phyloP scores from a whole-genome alignment of 2,329 filamentous ascomycete genomes.

The Phoma sp. region DNA sequence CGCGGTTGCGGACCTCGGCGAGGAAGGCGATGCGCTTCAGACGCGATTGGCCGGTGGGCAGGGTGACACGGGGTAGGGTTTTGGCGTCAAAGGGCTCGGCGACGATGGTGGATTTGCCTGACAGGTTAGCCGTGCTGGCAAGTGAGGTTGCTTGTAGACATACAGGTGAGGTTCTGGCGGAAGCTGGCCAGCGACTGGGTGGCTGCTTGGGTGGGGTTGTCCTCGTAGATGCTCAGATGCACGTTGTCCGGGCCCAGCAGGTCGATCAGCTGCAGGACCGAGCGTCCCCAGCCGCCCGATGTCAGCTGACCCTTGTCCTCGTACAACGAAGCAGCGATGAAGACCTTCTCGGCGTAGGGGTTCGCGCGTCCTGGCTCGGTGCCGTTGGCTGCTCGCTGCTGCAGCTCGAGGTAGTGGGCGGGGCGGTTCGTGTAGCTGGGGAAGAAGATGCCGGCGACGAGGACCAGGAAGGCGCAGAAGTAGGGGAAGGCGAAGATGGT shows the following conservation, averaged over 20 bases:
- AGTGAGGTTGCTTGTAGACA: background rate
- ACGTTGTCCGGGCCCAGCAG: constrained; percentile 71
- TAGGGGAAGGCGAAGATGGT: constrained; percentile 41
- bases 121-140: constrained; percentile 18
- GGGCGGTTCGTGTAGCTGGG: constrained; percentile 65
- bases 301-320: constrained; percentile 67
- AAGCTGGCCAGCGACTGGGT: constrained; percentile 62
- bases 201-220: constrained; percentile 67
- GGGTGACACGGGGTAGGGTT: constrained; percentile 64
- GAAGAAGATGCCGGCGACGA: constrained; percentile 57
- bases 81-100: constrained; percentile 64
- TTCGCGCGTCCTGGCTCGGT: constrained; percentile 55
- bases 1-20: constrained; percentile 74
- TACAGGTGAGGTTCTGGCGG: constrained; percentile 57
- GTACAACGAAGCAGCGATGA: constrained; percentile 74
- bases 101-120: constrained; percentile 59
- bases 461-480: constrained; percentile 44
- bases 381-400: constrained; percentile 38
- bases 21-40: constrained; percentile 77
- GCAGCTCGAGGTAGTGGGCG: constrained; percentile 57
- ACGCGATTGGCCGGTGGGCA: constrained; percentile 68
- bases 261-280: constrained; percentile 67
- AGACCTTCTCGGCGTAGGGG: constrained; percentile 68
- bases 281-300: constrained; percentile 68
- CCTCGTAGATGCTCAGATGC: constrained; percentile 76